These are phyloP conservation scores for Trametes cinnabarina DNA, from an alignment of 768 basidiomycete species.

Conservation along the genomic window DNA sequence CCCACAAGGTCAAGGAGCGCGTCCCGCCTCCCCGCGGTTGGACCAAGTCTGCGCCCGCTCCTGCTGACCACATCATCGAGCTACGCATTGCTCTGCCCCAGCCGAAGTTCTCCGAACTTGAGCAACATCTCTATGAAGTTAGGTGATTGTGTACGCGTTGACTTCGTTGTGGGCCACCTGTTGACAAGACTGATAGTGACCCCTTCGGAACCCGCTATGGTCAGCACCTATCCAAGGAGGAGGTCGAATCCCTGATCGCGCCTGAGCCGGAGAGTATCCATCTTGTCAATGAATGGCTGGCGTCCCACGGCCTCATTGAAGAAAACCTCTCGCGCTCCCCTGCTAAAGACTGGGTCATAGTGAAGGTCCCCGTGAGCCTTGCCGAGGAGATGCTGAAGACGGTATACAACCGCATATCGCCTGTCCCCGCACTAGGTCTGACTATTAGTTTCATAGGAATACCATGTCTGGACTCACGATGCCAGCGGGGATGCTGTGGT, in stretches of 20 bases:
- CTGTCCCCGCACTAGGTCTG: not conserved
- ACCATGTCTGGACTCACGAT: slow-evolving; percentile 58
- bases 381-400: slow-evolving; percentile 74
- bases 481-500: slow-evolving; percentile 52
- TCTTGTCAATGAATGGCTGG: slow-evolving; percentile 61
- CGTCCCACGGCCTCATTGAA: slow-evolving; percentile 50
- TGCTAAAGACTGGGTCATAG: slow-evolving; percentile 67
- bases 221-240: slow-evolving; percentile 54
- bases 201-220: slow-evolving; percentile 34
- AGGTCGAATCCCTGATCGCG: slow-evolving; percentile 60
- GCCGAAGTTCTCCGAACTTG: slow-evolving; percentile 47
- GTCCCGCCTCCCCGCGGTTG: slow-evolving; percentile 48
- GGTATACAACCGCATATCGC: slow-evolving; percentile 34
- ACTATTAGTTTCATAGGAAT: slow-evolving; percentile 42
- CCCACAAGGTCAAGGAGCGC: slow-evolving; percentile 47
- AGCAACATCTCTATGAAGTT: slow-evolving; percentile 51
- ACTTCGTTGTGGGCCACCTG: not conserved
- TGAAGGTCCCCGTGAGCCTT: slow-evolving; percentile 53
- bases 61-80: slow-evolving; percentile 46
- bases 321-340: slow-evolving; percentile 52
- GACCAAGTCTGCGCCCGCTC: slow-evolving; percentile 43
- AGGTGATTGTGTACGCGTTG: slow-evolving; percentile 29
- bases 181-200: slow-evolving; percentile 21
- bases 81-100: slow-evolving; percentile 60
- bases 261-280: slow-evolving; percentile 54